Evolutionary conservation across 371 early-diverging fungal species (phyloP).

Genomic region (Pancytospora philotis): DNA sequence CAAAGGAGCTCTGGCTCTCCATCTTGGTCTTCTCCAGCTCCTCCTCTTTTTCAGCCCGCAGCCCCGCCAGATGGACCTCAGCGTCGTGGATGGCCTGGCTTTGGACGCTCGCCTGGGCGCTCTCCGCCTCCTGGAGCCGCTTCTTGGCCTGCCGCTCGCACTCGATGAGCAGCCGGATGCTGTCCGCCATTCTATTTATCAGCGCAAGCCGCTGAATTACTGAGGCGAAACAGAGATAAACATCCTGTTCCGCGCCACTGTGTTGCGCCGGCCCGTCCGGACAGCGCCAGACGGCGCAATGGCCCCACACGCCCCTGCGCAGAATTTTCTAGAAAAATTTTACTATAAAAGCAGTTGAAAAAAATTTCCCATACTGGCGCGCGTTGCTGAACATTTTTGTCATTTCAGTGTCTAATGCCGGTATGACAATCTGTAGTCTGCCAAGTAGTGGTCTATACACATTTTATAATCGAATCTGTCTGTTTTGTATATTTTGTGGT

Average conservation of each 20-base stretch:
- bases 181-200: slow-evolving; percentile 24
- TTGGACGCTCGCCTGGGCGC: slow-evolving; percentile 13
- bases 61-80: background rate
- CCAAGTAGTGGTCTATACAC: background rate
- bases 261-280: background rate
- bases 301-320: background rate
- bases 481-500: background rate
- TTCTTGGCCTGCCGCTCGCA: slow-evolving; percentile 39
- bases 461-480: background rate
- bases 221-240: background rate
- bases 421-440: background rate
- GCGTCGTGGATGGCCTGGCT: slow-evolving; percentile 41
- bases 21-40: slow-evolving; percentile 7
- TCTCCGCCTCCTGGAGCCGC: slow-evolving; percentile 18
- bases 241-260: background rate
- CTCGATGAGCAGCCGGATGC: slow-evolving; percentile 41
- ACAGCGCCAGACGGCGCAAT: background rate
- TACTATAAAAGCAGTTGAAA: background rate
- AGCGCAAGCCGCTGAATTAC: background rate
- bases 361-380: background rate
- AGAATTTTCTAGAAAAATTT: slow-evolving; percentile 4
- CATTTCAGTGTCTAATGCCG: slow-evolving; percentile 1
- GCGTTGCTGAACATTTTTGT: background rate
- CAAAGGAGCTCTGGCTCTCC: slow-evolving; percentile 17
- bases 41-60: no score